A percentile compares a stretch with the other conserved stretches of the same genome.
phyloP scores from a whole-genome alignment of 2,329 filamentous ascomycete species.

The Nemania sp. region DNA sequence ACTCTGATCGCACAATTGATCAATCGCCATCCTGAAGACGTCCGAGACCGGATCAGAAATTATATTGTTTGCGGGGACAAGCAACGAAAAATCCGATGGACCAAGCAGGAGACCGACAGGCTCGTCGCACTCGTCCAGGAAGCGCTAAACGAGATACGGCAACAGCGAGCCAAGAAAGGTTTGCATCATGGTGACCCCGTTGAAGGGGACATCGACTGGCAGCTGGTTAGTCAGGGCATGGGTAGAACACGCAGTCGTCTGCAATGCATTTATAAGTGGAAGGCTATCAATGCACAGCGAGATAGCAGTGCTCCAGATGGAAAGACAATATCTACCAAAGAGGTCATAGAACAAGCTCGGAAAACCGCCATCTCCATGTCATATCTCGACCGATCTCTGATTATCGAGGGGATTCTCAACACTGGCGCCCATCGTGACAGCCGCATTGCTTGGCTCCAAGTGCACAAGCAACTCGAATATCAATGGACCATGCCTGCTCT shows the following conservation, averaged over 20 bases:
- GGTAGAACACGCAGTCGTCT: constrained; percentile 63
- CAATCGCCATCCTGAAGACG: constrained; percentile 66
- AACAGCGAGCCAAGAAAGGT: constrained; percentile 38
- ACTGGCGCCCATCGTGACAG: constrained; percentile 30
- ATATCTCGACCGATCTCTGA: constrained; percentile 31
- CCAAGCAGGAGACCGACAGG: constrained; percentile 58
- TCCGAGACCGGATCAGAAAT: constrained; percentile 71
- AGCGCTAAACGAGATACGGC: constrained; percentile 53
- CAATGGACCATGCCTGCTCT: constrained; percentile 34
- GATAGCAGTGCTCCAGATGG: constrained; percentile 32
- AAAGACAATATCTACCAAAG: constrained; percentile 23
- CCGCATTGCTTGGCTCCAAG: constrained; percentile 39
- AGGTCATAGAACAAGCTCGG: constrained; percentile 37
- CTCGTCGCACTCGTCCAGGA: constrained; percentile 57
- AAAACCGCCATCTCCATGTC: constrained; percentile 33
- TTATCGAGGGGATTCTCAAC: constrained; percentile 35
- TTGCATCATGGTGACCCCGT: constrained; percentile 42
- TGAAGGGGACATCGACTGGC: constrained; percentile 67
- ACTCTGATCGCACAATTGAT: constrained; percentile 62
- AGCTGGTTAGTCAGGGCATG: constrained; percentile 65
- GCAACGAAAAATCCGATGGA: constrained; percentile 60
- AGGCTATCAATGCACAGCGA: constrained; percentile 42
- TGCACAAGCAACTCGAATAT: constrained; percentile 24
- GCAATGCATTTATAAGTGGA: constrained; percentile 72
- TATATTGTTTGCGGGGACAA: constrained; percentile 62